Conservation (phyloP, 139 green algal species). For the Chlamydomonas schloesseri region DNA sequence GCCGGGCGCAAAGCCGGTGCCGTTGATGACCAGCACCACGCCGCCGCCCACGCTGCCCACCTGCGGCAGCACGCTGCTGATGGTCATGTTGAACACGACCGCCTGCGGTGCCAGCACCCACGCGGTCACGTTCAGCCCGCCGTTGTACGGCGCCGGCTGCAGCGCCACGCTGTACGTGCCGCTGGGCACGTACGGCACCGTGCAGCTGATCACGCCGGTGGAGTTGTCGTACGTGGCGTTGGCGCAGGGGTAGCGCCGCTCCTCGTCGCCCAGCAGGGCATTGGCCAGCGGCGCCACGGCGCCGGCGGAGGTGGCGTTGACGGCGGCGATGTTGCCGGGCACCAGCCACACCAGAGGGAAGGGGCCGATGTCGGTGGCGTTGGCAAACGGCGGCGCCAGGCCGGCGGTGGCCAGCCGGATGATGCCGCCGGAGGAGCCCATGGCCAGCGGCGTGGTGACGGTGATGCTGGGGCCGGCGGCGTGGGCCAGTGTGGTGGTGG, state of each 20-base stretch:
- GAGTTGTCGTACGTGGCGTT: background rate
- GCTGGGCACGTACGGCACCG: background rate
- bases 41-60: slow-evolving; percentile 41
- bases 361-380: background rate
- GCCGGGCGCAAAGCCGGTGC: slow-evolving; percentile 14
- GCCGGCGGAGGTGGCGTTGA: background rate
- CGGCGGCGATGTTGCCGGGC: no score
- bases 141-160: background rate
- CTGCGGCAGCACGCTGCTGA: slow-evolving; percentile 5
- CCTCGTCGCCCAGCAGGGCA: background rate
- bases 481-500: background rate
- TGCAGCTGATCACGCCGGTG: background rate
- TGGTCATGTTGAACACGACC: background rate
- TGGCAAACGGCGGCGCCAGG: background rate
- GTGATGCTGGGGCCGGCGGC: background rate
- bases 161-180: background rate
- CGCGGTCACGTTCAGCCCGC: no score
- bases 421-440: background rate
- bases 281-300: background rate
- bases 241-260: no score
- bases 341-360: background rate
- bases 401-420: background rate
- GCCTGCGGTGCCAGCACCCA: background rate
- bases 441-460: background rate
- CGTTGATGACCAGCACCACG: slow-evolving; percentile 29